Evolutionary conservation across 1,284 basidiomycete species (phyloP).

Genomic region (Melampsora americana): DNA sequence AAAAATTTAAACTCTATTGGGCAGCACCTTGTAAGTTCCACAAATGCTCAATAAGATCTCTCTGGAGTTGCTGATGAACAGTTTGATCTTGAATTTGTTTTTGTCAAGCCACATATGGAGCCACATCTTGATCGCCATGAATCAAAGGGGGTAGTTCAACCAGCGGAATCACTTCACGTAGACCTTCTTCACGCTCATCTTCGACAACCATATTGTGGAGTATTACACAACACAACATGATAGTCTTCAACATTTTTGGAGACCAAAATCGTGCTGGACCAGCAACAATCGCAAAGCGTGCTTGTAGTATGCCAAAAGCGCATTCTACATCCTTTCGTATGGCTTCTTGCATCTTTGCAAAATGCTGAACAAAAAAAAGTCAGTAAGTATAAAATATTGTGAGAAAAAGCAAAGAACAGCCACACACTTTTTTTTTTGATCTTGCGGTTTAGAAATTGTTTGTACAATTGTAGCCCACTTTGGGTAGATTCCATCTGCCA

Average conservation of each 20-base stretch:
- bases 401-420: not conserved
- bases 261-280: not conserved
- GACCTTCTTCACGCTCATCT: not conserved
- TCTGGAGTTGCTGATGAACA: no score
- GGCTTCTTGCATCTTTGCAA: not conserved
- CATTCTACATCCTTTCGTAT: not conserved
- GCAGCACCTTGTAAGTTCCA: no score
- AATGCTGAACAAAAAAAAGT: not conserved
- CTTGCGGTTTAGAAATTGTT: conserved; percentile 1
- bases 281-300: not conserved
- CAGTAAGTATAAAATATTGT: no score
- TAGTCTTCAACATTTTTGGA: not conserved
- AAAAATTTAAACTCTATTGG: no score
- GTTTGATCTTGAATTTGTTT: no score
- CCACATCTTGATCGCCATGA: no score
- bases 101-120: no score
- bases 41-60: no score
- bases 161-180: no score
- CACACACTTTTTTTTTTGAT: not conserved
- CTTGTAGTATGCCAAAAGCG: not conserved
- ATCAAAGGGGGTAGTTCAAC: no score
- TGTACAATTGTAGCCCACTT: conserved; percentile 6
- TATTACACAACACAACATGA: not conserved
- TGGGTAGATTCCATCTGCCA: conserved; percentile 10
- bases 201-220: not conserved